These are phyloP conservation scores for Emergomyces orientalis DNA, from an alignment of 2,329 filamentous ascomycete genomes.

Conservation along the genomic window DNA sequence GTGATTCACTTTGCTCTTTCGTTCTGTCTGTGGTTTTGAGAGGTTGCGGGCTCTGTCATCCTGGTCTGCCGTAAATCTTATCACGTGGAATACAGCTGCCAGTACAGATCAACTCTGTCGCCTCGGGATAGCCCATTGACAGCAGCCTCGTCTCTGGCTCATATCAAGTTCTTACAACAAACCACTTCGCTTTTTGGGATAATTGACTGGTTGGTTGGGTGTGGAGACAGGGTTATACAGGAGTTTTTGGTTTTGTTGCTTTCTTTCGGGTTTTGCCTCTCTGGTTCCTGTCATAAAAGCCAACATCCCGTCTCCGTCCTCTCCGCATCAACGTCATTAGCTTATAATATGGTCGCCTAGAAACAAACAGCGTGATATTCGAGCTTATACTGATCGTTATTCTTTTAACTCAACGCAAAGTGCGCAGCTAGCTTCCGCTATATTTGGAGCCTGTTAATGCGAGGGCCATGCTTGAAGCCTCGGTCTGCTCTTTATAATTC, in stretches of 20 bases:
- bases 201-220: neutral
- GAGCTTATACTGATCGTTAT: neutral
- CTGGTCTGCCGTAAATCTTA: neutral
- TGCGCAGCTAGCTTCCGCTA: neutral
- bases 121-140: neutral
- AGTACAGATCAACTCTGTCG: neutral
- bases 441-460: neutral
- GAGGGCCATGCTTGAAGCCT: neutral
- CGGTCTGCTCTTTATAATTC: neutral
- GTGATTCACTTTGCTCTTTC: neutral
- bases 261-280: neutral
- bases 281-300: neutral
- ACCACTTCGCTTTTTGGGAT: neutral
- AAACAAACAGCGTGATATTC: neutral
- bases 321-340: neutral
- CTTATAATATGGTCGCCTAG: neutral
- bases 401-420: neutral
- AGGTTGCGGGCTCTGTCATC: neutral
- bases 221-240: neutral
- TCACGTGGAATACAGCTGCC: neutral
- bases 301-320: neutral
- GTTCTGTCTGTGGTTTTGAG: neutral
- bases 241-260: neutral
- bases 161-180: neutral
- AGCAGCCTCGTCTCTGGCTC: neutral